Evolutionary conservation across 352 stramenopile genomes (phyloP), one percentile per base, ranked within the genome.

Genomic region (Phytophthora sp.): DNA sequence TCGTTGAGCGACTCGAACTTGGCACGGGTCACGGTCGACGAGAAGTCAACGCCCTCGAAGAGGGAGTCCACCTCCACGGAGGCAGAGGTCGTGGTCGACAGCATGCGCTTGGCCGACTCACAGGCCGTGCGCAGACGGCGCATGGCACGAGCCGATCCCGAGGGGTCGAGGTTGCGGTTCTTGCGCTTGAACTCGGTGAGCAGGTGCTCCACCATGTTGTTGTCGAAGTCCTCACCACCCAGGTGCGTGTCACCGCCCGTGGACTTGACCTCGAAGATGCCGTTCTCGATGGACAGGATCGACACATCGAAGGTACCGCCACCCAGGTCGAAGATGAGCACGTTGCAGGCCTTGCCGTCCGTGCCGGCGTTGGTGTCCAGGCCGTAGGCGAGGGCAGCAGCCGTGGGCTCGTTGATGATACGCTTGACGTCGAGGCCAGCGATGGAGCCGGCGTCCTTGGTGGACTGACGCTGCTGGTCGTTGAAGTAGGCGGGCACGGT

Each of bases 371-470:
- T 98, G 78, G 77, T 98, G 96, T 86, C 98, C 82, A 70, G 97
- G 63, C 72, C 96, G 74, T 99, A 99, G 3, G 95, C 95, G 41
- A 99, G 90, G 28, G 96, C 96, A 31, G 96, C 96, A 41, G 96
- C 96, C 18, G 96, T 99, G 17, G 96, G 96, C 76, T 99, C 96
- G 76, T 99, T 99, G 69, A 99, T 99, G 71, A 98, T 89, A 72
- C 80, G 80, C 76, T 87, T 88, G 12, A 89, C 80, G 35, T 89
- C 78, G 0, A 89, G 72, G 12, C 80, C 80, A 66, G 80, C 80
- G 17, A 89, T 89, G 3, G 80, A 72, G 50, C 80, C 80, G 17
- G 80, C 80, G 51, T 89, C 80, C 75, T 89, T 89, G 24, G 80
- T 89, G 0, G 80, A 85, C 69, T 87, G 77, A 80, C 80, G 80